Base-by-base conservation (phyloP, 1,284 basidiomycete genomes). In the Lentinula novae-zelandiae region DNA sequence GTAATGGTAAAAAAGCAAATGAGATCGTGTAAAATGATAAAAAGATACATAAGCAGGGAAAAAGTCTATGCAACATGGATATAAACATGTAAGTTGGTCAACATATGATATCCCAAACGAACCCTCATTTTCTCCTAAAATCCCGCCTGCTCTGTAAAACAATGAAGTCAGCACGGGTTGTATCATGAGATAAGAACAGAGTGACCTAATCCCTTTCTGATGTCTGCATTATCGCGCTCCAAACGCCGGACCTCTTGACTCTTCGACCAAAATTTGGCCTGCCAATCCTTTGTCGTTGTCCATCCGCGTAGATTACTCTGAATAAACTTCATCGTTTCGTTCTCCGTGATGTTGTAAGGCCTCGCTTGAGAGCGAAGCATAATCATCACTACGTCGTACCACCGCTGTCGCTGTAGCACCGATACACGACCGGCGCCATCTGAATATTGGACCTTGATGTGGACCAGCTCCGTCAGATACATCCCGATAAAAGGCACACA, bases 401-500 rank as follows among this genome's bases (percentile, higher is more conserved):
- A 85, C 63, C 80, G 78, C 62, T 82, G 81, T 34, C 82, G 77
- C 69, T 87, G 82, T 39, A 77, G 68, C 64, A 87, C 85, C 65
- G 71, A 76, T 66, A 88, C 80, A 22, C 76, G 72, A 27, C 58
- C 59, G 4, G 49, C 54, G 60, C 82, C 78, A 57, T 81, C 76
- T 61, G 63, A 64, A 66, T 78, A 82, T 66, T 82, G 78, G 65
- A 84, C 82, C 62, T 80, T 73, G 63, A 83, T 80, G 66, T 83
- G 82, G 38, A 79, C 73, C 63, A 90, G 76, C 62, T 85, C 84
- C 34, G 81, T 81, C 53, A 90, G 74, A 71, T 82, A 87, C 77
- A 82, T 82, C 48, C 77, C 79, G 52, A 90, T 76, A 69, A 86
- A 86, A 1, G 87, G 89, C 13, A 90, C 78, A 66, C 86, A 88